Conservation (phyloP, 2,329 filamentous ascomycete species). For the Microthyrium microscopicum region DNA sequence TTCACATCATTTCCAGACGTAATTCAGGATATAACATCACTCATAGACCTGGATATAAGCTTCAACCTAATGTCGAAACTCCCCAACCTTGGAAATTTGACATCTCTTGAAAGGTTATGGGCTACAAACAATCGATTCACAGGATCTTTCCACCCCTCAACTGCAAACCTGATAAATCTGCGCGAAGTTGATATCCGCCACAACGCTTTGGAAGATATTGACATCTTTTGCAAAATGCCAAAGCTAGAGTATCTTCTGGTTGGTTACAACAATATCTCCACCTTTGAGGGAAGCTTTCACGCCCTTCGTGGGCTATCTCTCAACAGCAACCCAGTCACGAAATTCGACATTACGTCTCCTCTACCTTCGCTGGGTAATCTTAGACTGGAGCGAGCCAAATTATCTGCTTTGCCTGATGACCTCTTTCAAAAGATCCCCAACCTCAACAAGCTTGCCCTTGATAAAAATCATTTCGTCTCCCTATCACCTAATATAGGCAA, state of each 20-base stretch:
- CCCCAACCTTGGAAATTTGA: slow-evolving; percentile 64
- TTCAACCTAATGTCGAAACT: slow-evolving; percentile 79
- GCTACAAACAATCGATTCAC: slow-evolving; percentile 87
- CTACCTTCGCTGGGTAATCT: slow-evolving; percentile 71
- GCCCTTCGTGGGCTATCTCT: slow-evolving; percentile 70
- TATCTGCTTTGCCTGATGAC: slow-evolving; percentile 73
- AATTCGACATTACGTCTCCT: slow-evolving; percentile 65
- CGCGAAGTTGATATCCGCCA: slow-evolving; percentile 91
- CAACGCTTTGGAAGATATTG: slow-evolving; percentile 76
- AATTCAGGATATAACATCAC: slow-evolving; percentile 60
- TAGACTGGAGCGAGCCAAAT: slow-evolving; percentile 79
- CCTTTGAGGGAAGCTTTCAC: slow-evolving; percentile 77
- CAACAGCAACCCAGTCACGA: slow-evolving; percentile 89
- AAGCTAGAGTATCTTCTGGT: slow-evolving; percentile 76
- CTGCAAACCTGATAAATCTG: slow-evolving; percentile 58
- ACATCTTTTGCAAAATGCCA: slow-evolving; percentile 69
- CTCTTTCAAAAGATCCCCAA: slow-evolving; percentile 78
- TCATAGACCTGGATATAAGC: slow-evolving; percentile 89
- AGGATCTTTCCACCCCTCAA: slow-evolving; percentile 55
- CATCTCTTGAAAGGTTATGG: slow-evolving; percentile 71
- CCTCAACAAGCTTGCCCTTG: slow-evolving; percentile 71
- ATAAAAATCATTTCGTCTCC: slow-evolving; percentile 91
- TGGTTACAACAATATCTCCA: slow-evolving; percentile 83
- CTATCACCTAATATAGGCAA: slow-evolving; percentile 74
- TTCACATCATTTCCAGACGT: slow-evolving; percentile 73